A percentile compares a stretch with the other conserved stretches of the same genome.
These are phyloP conservation scores for Solanum dulcamara DNA, from an alignment of 257 asterid genomes.

Conservation along the genomic window DNA sequence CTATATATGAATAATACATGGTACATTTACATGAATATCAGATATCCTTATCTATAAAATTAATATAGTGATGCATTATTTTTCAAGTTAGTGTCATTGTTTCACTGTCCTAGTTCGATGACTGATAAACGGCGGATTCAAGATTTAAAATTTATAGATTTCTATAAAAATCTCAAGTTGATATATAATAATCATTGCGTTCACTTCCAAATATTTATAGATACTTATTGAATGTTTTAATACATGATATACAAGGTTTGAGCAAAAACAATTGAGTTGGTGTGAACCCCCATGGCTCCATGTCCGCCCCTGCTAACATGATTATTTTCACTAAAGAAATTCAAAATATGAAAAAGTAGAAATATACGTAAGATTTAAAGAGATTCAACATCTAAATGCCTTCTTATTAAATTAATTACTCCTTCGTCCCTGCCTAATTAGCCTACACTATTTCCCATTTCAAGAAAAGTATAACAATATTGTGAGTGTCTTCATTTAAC, in stretches of 20 bases:
- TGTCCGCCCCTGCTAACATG: not conserved
- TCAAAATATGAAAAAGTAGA: too few species aligned
- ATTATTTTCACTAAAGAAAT: too few species aligned
- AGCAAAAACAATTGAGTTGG: fast-evolving
- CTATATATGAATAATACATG: not conserved
- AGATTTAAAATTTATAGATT: fast-evolving
- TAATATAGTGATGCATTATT: not conserved
- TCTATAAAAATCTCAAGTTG: not conserved
- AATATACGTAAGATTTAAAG: too few species aligned
- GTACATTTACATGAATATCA: not conserved
- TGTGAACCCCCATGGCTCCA: fast-evolving
- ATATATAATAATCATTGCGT: not conserved
- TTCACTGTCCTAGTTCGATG: too few species aligned
- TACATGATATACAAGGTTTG: not conserved
- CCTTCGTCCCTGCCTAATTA: too few species aligned
- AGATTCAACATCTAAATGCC: too few species aligned
- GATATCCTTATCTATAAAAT: not conserved
- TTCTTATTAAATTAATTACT: too few species aligned
- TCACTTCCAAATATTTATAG: not conserved
- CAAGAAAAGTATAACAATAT: not conserved
- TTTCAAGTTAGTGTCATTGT: not conserved
- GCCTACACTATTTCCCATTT: not conserved
- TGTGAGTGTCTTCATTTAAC: not conserved
- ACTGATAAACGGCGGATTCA: fast-evolving
- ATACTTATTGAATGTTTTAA: not conserved